Base-by-base conservation (phyloP, 2,329 filamentous ascomycete species). In the Xylariales sp. region DNA sequence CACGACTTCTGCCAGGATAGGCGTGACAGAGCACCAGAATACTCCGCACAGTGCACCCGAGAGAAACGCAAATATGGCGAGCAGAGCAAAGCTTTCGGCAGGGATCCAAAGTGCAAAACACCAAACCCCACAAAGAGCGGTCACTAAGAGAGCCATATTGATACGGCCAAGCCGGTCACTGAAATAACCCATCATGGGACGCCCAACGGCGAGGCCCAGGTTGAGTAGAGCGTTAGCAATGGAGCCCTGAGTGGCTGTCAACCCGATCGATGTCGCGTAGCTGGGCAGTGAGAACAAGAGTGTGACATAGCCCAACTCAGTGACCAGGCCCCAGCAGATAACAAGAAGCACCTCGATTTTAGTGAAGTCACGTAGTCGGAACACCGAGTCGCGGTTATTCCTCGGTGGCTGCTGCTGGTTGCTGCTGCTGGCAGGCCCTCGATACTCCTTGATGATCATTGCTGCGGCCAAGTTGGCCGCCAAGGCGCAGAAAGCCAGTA, bases 281-380 rank as follows among this genome's bases (percentile, higher is more conserved):
- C 74, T 78, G 2, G 81, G 74, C 7, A 85, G 56, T 3, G 72
- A 78, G 59, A 82, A 85, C 3, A 84, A 63, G 2, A 85, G 57
- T 0, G 80, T 74, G 15, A 83, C 74, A 46, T 85, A 85, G 5
- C 76, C 81, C 5, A 85, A 61, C 69, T 83, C 78, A 35, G 69
- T 78, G 44, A 83, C 66, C 41, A 76, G 67, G 1, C 76, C 78
- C 62, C 75, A 85, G 4, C 53, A 61, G 16, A 80, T 61, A n/a
- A 83, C 61, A 0, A 81, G 63, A 4, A 77, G 42, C 42, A 80
- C 78, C 46, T 83, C 72, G 0, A 65, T 57, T 2, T 68, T 65
- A 29, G 61, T 65, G 47, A 83, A 72, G 5, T 81, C 53, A 4
- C 62, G 59, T 17, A 68, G 19, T 53, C 49, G 78, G 72, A 47